Conservation (phyloP, 1,284 basidiomycete genomes). For the Ustilago bromivora region DNA sequence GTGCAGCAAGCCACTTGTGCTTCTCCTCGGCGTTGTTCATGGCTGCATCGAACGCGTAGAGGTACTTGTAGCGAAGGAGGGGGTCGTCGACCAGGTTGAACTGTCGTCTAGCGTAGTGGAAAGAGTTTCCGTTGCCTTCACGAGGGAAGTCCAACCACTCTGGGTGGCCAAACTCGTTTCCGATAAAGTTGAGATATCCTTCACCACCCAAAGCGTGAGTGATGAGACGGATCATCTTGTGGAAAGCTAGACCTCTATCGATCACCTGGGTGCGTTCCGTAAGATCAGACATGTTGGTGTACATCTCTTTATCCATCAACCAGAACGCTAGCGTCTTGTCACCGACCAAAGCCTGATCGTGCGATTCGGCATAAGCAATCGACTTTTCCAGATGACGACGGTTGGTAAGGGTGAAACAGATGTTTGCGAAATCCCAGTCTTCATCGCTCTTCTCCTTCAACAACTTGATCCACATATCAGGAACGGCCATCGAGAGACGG, state of each 20-base stretch:
- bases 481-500: conserved; percentile 95
- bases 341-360: conserved; percentile 96
- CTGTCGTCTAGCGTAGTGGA: conserved; percentile 88
- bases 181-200: conserved; percentile 97
- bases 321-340: conserved; percentile 95
- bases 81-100: conserved; percentile 93
- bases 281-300: conserved; percentile 84
- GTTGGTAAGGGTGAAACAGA: conserved; percentile 90
- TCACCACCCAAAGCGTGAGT: conserved; percentile 94
- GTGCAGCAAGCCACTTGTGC: conserved; percentile 85
- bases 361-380: conserved; percentile 94
- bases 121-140: conserved; percentile 92
- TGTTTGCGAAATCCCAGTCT: conserved; percentile 88
- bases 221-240: conserved; percentile 95
- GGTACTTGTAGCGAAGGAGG: conserved; percentile 87
- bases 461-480: conserved; percentile 99
- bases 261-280: conserved; percentile 86
- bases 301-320: conserved; percentile 99
- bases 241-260: conserved; percentile 87
- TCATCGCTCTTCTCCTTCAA: conserved; percentile 91
- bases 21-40: conserved; percentile 88
- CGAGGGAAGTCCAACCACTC: conserved; percentile 99
- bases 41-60: conserved; percentile 91
- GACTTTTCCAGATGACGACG: conserved; percentile 89
- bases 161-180: conserved; percentile 97